phyloP scores from a whole-genome alignment of 257 asterid genomes.

The Solanum tarapatanum region DNA sequence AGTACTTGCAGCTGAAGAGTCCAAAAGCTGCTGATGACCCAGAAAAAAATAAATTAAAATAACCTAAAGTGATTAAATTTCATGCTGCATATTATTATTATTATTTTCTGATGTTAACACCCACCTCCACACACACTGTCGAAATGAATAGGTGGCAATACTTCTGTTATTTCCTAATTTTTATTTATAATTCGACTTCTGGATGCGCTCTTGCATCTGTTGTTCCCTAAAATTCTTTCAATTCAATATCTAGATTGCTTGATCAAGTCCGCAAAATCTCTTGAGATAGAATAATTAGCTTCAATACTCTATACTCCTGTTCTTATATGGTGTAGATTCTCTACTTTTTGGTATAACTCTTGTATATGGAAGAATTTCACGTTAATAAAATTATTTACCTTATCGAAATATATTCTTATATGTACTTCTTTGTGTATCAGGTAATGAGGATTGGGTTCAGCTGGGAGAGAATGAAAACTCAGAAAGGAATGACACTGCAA shows the following conservation, averaged over 20 bases:
- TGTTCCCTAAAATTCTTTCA: not conserved
- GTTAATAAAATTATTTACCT: not conserved
- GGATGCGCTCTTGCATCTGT: not conserved
- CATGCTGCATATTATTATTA: not conserved
- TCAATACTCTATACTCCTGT: not conserved
- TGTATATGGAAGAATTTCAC: not conserved
- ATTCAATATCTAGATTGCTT: not conserved
- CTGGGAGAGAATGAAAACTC: slow-evolving; percentile 5
- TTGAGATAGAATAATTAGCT: not conserved
- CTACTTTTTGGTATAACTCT: not conserved
- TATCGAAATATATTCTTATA: not conserved
- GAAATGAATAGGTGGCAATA: not conserved
- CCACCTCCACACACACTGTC: not conserved
- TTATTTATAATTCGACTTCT: not conserved
- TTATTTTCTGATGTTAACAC: not conserved
- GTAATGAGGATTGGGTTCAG: slow-evolving; percentile 21
- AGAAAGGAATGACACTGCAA: slow-evolving; percentile 18
- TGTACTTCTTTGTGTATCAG: slow-evolving; percentile 9
- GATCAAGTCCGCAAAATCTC: not conserved
- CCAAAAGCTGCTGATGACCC: not conserved
- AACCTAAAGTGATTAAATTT: not conserved
- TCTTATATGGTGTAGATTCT: not conserved
- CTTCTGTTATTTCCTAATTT: not conserved
- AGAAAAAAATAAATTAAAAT: not conserved
- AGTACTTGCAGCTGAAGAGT: not conserved